Percentiles rank a stretch among this genome's conserved stretches.
Evolutionary conservation across 495 filamentous ascomycete genomes (phyloP).

Genomic region (Glonium stellatum): DNA sequence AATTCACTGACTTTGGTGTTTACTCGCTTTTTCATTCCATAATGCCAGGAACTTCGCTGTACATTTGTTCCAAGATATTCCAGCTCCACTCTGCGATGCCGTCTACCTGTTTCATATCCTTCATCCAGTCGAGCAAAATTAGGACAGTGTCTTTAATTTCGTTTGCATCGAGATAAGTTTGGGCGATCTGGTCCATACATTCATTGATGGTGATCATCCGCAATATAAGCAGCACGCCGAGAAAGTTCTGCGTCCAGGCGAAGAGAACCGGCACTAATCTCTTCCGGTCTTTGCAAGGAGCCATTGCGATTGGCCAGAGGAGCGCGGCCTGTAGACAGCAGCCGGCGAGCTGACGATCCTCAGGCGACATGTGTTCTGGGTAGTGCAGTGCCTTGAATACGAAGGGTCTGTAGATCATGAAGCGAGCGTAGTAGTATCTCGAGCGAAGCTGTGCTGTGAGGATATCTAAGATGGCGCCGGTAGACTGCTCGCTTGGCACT

Average conservation of each 20-base stretch:
- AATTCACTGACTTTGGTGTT: too few relatives aligned
- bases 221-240: constrained; percentile 50
- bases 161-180: constrained; percentile 42
- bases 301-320: constrained; percentile 53
- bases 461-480: constrained; percentile 46
- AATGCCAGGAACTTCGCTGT: background rate
- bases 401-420: constrained; percentile 52
- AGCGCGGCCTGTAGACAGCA: constrained; percentile 47
- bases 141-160: constrained; percentile 43
- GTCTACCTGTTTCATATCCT: constrained; percentile 46
- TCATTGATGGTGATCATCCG: constrained; percentile 46
- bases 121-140: constrained; percentile 49
- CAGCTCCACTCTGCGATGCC: constrained; percentile 47
- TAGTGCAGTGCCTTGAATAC: constrained; percentile 56
- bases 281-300: constrained; percentile 49
- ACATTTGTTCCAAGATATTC: constrained; percentile 38
- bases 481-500: constrained; percentile 24
- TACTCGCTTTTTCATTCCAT: background rate
- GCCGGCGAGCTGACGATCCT: constrained; percentile 46
- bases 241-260: constrained; percentile 53
- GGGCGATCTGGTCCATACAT: constrained; percentile 42
- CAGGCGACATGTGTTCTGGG: constrained; percentile 46
- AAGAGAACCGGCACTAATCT: constrained; percentile 51
- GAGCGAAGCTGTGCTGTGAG: constrained; percentile 51
- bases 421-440: constrained; percentile 53